phyloP scores from a whole-genome alignment of 805 yeast genomes.

The Millerozyma miso region DNA sequence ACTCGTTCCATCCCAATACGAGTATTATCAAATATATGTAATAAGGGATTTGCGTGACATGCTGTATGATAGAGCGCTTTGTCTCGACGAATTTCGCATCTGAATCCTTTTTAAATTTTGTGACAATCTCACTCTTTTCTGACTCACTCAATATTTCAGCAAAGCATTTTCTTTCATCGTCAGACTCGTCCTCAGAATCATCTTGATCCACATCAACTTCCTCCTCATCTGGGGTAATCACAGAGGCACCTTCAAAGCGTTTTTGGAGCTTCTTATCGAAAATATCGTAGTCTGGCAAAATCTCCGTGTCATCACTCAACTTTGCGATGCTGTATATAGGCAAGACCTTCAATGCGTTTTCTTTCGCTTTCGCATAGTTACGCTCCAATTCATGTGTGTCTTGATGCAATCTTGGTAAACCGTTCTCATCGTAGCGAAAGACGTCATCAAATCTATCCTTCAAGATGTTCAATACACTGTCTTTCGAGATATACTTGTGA shows the following conservation, averaged over 20 bases:
- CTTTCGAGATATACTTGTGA: slow-evolving; percentile 62
- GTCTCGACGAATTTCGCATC: slow-evolving; percentile 84
- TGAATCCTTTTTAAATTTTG: slow-evolving; percentile 66
- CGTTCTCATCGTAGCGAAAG: slow-evolving; percentile 79
- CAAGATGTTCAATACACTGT: slow-evolving; percentile 58
- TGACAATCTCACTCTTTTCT: slow-evolving; percentile 54
- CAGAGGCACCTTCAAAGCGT: slow-evolving; percentile 17
- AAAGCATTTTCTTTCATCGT: slow-evolving; percentile 37
- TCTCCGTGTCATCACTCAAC: slow-evolving; percentile 47
- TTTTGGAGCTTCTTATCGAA: slow-evolving; percentile 21
- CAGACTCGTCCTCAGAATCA: slow-evolving; percentile 23
- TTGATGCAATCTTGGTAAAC: slow-evolving; percentile 79
- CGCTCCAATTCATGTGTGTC: slow-evolving; percentile 68
- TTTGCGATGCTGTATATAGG: slow-evolving; percentile 59
- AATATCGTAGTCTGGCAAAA: slow-evolving; percentile 56
- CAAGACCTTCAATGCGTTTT: slow-evolving; percentile 50
- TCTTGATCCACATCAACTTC: slow-evolving; percentile 7
- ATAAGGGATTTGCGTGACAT: slow-evolving; percentile 75
- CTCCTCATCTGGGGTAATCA: slow-evolving; percentile 16
- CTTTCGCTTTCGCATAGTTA: slow-evolving; percentile 57
- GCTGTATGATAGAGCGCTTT: slow-evolving; percentile 76
- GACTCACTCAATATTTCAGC: slow-evolving; percentile 53
- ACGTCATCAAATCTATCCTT: slow-evolving; percentile 78
- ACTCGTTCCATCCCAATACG: slow-evolving; percentile 93
- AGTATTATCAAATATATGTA: slow-evolving; percentile 72